A percentile compares a stretch with the other conserved stretches of the same genome.
These are phyloP conservation scores for Aspergillus luchuensis DNA, from an alignment of 2,329 filamentous ascomycete species.

Conservation along the genomic window DNA sequence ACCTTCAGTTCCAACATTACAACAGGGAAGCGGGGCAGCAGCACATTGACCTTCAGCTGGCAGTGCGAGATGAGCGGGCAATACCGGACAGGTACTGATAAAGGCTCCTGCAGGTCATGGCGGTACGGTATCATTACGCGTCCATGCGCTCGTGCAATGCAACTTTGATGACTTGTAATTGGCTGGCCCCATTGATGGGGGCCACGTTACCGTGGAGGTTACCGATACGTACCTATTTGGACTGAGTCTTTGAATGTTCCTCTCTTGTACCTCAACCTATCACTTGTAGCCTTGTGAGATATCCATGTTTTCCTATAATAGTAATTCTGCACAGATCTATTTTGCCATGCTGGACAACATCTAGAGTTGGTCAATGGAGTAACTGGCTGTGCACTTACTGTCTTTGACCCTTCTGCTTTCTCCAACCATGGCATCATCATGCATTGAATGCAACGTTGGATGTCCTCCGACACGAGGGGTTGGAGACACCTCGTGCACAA, in stretches of 20 bases:
- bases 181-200: not conserved
- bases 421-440: not conserved
- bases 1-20: not conserved
- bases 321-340: not conserved
- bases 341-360: not conserved
- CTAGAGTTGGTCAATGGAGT: not conserved
- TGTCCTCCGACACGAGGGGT: not conserved
- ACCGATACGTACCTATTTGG: not conserved
- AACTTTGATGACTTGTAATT: not conserved
- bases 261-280: not conserved
- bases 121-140: not conserved
- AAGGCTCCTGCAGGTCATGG: conserved; percentile 2
- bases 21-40: not conserved
- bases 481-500: not conserved
- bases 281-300: not conserved
- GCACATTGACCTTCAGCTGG: not conserved
- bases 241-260: not conserved
- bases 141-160: not conserved
- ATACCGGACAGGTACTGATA: not conserved
- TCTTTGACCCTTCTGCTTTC: not conserved
- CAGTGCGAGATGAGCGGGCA: not conserved
- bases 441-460: not conserved
- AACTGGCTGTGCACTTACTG: not conserved
- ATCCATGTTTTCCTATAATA: not conserved
- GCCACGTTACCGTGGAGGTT: not conserved